A percentile compares a stretch with the other conserved stretches of the same genome.
Evolutionary conservation across 1,284 basidiomycete species (phyloP).

Genomic region (Thelephora terrestris): DNA sequence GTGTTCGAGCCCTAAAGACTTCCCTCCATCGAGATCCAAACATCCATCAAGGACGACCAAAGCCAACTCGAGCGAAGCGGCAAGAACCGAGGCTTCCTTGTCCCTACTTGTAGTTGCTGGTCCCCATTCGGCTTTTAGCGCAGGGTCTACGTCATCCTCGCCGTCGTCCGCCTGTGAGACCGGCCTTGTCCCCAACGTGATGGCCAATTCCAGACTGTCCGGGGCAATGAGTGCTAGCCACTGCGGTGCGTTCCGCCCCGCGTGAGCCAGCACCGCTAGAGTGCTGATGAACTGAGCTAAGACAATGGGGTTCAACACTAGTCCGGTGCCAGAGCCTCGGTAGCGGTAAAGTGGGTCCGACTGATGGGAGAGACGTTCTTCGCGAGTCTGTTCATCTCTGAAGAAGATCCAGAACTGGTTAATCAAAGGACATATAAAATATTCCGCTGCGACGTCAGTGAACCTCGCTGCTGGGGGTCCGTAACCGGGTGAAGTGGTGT

Average conservation of each 20-base stretch:
- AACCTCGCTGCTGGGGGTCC: constrained; percentile 32
- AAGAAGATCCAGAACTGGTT: constrained; percentile 89
- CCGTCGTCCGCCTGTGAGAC: constrained; percentile 37
- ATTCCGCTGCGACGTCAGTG: constrained; percentile 73
- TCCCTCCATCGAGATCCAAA: constrained; percentile 67
- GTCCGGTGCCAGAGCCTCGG: constrained; percentile 64
- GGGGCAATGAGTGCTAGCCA: constrained; percentile 78
- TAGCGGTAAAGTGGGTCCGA: constrained; percentile 42
- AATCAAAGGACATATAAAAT: constrained; percentile 80
- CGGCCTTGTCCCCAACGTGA: constrained; percentile 65
- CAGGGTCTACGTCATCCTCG: constrained; percentile 29
- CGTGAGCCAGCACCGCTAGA: constrained; percentile 73
- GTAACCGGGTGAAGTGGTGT: constrained; percentile 2
- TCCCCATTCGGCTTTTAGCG: constrained; percentile 1
- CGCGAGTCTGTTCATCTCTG: constrained; percentile 68
- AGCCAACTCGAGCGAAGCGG: constrained; percentile 66
- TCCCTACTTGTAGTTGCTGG: constrained; percentile 6
- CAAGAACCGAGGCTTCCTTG: constrained; percentile 64
- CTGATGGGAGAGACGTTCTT: constrained; percentile 49
- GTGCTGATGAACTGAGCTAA: constrained; percentile 71
- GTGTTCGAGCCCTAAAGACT: constrained; percentile 66
- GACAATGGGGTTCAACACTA: constrained; percentile 69
- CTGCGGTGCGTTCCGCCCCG: constrained; percentile 66
- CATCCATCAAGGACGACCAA: constrained; percentile 70
- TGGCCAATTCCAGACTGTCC: constrained; percentile 70